Base-by-base conservation (phyloP, 352 stramenopile genomes). In the Globisporangium okanoganense region DNA sequence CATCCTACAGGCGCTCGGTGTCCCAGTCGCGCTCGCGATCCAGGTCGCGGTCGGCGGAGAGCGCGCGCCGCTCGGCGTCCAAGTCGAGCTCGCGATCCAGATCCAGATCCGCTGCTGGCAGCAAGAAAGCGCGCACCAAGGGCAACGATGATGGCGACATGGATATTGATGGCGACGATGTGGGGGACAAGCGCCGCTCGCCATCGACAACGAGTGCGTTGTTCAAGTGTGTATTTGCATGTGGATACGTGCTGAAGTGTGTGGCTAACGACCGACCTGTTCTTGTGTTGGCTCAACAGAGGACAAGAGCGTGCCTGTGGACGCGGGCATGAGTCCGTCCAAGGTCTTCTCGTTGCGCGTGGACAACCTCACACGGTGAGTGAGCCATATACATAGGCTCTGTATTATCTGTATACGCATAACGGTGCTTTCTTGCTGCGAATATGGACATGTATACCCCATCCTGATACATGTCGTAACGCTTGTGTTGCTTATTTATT, bases 321-420 rank as follows among this genome's bases (percentile, higher is more conserved):
- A 47, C 24, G 61, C 45, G 5, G 55, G 31, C 44, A 16, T 58
- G 22, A 67, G 65, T 33, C 63, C 66, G 0, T 29, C 67, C 22
- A 70, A 79, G 44, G 50, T 63, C 5, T 69, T 82, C 10, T 60
- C 72, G 13, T 50, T 95, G 48, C 79, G 82, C 40, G 79, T 95
- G 2, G 85, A 90, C 43, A 93, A 93, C 66, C 79, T 95, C 61
- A 92, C 85, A 41, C 79, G 85, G 71, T 79, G 36, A 20, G 60
- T 58, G 5, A 6, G 10, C 41, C 18, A 0, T 29, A 9, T 33
- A 6, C 29, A 33, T 6, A 33, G 3, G 3, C 25, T 44, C 3
- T 33, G 25, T 16, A 7, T 8, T 33, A 16, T n/a, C n/a, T n/a
- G n/a, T 10, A 20, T 22, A 31, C 10, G 13, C n/a, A 38, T 13